Evolutionary conservation across 306 rosid species (phyloP), one percentile per base, ranked within the genome.

Genomic region (Prinsepia uniflora): DNA sequence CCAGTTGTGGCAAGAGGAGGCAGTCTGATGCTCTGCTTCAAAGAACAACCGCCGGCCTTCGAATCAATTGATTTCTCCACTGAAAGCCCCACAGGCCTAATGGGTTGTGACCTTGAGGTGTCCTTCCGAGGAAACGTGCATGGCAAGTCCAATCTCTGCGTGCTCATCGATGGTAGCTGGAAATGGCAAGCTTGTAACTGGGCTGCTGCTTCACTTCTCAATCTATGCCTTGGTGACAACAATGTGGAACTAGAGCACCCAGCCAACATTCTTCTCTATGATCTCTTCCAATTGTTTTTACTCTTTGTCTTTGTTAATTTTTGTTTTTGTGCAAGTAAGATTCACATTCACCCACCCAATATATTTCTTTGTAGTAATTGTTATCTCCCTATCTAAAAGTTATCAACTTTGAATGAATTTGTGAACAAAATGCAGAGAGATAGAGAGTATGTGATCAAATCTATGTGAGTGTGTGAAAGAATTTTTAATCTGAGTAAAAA

Each of bases 211-310:
- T 95, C 99, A 76, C 88, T 95, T 84, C 96, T 95, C 86, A 95
- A 85, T 87, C 96, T 92, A 78, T 95, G 97, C 82, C 96, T 91
- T 20, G 99, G 99, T 78, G 97, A 95, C 87, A 89, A 85, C 92
- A 95, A 83, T 86, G 97, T 81, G 69, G 97, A 87, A 84, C 99
- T 89, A 82, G 99, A 95, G 76, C 97, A 95, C 92, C 99, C 97
- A 73, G 99, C 99, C 99, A 95, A 95, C 99, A 95, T 95, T 79
- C 86, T 92, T 79, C 86, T 92, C 89, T 94, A 82, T 18, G 67
- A 63, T 64, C 69, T 76, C 77, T 82, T 85, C 40, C 64, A 63
- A 67, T 82, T 68, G 67, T 72, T 41, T 41, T 42, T 70, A 40
- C 67, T 74, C 40, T 80, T n/a, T 18, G 0, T n/a, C 18, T 52